phyloP scores from a whole-genome alignment of 2,329 filamentous ascomycete species.

The Aureobasidium uvarum region DNA sequence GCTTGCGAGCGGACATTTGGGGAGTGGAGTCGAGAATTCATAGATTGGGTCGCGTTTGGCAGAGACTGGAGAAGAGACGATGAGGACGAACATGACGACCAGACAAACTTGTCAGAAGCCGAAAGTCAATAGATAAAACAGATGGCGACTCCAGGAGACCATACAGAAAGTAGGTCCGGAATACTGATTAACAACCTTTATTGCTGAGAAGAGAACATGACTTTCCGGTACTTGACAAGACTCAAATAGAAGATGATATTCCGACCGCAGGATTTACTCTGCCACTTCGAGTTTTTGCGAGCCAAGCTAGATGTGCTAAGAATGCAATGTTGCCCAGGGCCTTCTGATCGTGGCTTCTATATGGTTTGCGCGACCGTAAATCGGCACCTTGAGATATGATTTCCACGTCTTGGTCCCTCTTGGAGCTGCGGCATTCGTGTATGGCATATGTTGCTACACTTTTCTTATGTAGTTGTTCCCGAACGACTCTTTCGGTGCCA shows the following conservation, averaged over 20 bases:
- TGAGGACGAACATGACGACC: background rate
- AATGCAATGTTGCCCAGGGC: background rate
- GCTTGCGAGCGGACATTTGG: background rate
- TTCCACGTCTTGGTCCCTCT: background rate
- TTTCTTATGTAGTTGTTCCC: background rate
- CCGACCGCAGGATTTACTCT: background rate
- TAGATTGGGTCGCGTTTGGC: background rate
- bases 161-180: background rate
- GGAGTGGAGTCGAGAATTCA: background rate
- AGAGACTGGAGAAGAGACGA: background rate
- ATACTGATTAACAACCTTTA: background rate
- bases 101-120: background rate
- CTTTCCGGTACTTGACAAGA: background rate
- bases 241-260: background rate
- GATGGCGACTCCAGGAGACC: background rate
- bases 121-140: background rate
- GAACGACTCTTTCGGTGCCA: background rate
- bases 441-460: background rate
- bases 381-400: background rate
- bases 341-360: too few species aligned
- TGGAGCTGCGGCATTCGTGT: background rate
- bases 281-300: background rate
- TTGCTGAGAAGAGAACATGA: background rate
- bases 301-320: background rate
- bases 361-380: too few species aligned